A percentile compares a stretch with the other conserved stretches of the same genome.
phyloP scores from a whole-genome alignment of 2,329 filamentous ascomycete genomes.

The Amylocarpus encephaloides region DNA sequence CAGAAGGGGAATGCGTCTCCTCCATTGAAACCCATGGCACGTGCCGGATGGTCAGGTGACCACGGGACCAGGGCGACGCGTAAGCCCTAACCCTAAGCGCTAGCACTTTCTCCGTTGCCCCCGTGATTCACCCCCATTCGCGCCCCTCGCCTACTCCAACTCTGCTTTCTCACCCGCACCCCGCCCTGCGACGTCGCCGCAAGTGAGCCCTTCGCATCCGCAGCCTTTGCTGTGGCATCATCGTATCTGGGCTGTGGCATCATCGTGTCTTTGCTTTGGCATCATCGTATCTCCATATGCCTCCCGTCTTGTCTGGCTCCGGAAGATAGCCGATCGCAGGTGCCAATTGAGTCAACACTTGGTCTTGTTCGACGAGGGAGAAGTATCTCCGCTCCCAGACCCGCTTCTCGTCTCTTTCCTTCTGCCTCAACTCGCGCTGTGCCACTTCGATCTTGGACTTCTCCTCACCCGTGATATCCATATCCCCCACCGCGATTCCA shows the following conservation, averaged over 20 bases:
- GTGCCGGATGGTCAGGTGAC: too few species aligned
- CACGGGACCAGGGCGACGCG: too few species aligned
- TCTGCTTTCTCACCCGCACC: slow-evolving; percentile 1
- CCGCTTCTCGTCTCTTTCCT: slow-evolving; percentile 67
- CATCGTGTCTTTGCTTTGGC: slow-evolving; percentile 22
- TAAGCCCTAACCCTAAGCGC: too few species aligned
- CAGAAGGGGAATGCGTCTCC: too few species aligned
- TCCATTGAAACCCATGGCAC: too few species aligned
- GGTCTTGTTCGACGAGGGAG: slow-evolving; percentile 43
- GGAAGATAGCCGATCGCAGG: slow-evolving; percentile 34
- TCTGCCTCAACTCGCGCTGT: slow-evolving; percentile 69
- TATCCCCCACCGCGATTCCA: slow-evolving; percentile 74
- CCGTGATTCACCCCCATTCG: too few species aligned
- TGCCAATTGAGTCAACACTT: slow-evolving; percentile 37
- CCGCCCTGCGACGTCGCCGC: too few species aligned
- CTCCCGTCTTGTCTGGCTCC: slow-evolving; percentile 59
- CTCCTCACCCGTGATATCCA: slow-evolving; percentile 70
- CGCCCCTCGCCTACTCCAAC: neutral
- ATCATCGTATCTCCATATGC: slow-evolving; percentile 63
- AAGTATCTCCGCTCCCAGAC: slow-evolving; percentile 87
- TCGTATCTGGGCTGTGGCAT: neutral
- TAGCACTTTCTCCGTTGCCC: too few species aligned
- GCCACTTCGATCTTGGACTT: slow-evolving; percentile 88
- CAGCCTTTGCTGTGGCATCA: neutral
- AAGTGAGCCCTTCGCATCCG: neutral